Percentiles rank a stretch among this genome's conserved stretches.
phyloP scores from a whole-genome alignment of 176 grass and related monocot species.

The Carex parvula region DNA sequence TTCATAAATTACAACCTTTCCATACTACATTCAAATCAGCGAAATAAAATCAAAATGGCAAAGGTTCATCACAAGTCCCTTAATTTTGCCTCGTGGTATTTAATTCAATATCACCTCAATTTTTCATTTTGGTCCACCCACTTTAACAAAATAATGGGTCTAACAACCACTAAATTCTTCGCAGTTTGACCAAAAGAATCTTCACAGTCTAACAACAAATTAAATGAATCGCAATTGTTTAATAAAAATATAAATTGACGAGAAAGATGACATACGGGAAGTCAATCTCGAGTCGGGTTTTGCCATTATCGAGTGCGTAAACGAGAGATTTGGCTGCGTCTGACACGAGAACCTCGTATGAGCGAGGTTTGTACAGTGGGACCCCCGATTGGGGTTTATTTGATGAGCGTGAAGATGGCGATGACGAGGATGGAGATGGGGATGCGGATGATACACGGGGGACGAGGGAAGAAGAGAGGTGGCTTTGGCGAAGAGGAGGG shows the following conservation, averaged over 20 bases:
- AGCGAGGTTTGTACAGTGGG: slow-evolving; percentile 71
- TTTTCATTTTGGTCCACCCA: neutral
- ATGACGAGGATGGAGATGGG: slow-evolving; percentile 8
- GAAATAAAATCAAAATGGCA: neutral
- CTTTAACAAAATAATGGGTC: neutral
- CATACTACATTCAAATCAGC: neutral
- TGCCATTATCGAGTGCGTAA: slow-evolving; percentile 61
- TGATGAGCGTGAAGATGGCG: slow-evolving; percentile 27
- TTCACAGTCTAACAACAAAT: no score
- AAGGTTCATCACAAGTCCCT: neutral
- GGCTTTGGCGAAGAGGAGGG: neutral
- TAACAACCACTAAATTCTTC: neutral
- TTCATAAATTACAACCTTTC: neutral
- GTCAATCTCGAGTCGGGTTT: slow-evolving; percentile 84
- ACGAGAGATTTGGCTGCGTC: slow-evolving; percentile 81
- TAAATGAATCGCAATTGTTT: neutral
- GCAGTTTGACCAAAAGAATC: neutral
- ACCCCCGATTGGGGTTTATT: slow-evolving; percentile 46
- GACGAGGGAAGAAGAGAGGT: slow-evolving; percentile 13
- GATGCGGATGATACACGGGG: neutral
- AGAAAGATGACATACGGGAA: slow-evolving; percentile 56
- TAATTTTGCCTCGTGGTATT: neutral
- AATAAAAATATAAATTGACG: neutral
- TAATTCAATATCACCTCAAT: neutral
- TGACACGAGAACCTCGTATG: slow-evolving; percentile 85